These are phyloP conservation scores for Microstegium vimineum DNA, from an alignment of 176 grass and related monocot genomes.

Conservation along the genomic window DNA sequence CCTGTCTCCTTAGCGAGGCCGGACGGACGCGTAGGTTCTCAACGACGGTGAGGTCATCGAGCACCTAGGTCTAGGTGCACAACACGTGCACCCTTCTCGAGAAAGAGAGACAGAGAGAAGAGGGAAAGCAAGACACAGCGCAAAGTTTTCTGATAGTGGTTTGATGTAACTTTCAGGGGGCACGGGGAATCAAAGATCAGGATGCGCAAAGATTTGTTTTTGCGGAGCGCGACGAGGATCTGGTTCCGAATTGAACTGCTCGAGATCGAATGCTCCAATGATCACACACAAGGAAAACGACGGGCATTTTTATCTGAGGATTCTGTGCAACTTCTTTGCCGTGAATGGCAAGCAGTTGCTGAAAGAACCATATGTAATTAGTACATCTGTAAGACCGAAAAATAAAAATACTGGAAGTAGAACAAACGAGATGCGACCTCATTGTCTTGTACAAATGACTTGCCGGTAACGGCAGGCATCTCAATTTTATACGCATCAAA, in stretches of 20 bases:
- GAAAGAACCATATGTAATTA: not conserved
- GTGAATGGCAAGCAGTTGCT: slow-evolving; percentile 9
- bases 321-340: not conserved
- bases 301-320: not conserved
- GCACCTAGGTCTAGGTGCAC: not conserved
- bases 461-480: slow-evolving; percentile 31
- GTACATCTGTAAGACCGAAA: not conserved
- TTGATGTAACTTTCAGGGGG: slow-evolving; percentile 40
- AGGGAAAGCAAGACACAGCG: not conserved
- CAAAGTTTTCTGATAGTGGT: not conserved
- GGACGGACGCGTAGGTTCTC: not conserved
- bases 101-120: not conserved
- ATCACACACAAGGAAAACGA: not conserved
- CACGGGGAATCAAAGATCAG: slow-evolving; percentile 20
- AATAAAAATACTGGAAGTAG: not conserved
- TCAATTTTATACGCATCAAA: not conserved
- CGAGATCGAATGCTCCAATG: not conserved
- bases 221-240: not conserved
- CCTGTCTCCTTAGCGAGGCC: not conserved
- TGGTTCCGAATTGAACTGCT: not conserved
- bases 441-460: slow-evolving; percentile 9
- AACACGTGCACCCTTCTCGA: slow-evolving; percentile 12
- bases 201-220: not conserved
- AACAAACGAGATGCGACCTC: not conserved
- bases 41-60: slow-evolving; percentile 6